Evolutionary conservation across 2,329 filamentous ascomycete species (phyloP), one percentile per base, ranked within the genome.

Genomic region (Plectosphaerella cucumerina): DNA sequence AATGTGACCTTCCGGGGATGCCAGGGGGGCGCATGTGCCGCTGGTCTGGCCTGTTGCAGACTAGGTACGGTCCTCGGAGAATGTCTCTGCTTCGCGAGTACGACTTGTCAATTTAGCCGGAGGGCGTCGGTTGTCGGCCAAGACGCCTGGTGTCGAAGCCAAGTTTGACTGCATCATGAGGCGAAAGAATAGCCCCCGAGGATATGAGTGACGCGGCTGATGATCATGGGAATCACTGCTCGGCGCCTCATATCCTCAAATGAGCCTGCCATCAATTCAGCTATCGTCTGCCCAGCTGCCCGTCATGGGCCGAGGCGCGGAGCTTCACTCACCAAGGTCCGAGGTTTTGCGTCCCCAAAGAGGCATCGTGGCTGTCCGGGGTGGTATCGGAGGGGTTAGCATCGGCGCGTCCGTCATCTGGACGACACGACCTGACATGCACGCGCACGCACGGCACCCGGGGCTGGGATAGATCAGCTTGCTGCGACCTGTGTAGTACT

Each of bases 181-280:
- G 50, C 65, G 57, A 49, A 67, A 51, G 58, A 73, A 65, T 47
- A 72, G 59, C 72, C 71, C 62, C 69, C 8, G 26, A 31, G 26
- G n/a, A n/a, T 9, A 31, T 4, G 8, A 31, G 6, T 31, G 26
- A 31, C 26, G 26, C 26, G 26, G 26, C 26, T 31, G 26, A 31
- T 8, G 26, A 11, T 31, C 26, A 31, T 31, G 26, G 12, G 26
- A 11, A 4, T 8, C 26, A 8, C 26, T 4, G 9, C 26, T 31
- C 6, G 3, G 9, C 26, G 26, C 26, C 26, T 31, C 26, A 8
- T 31, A 10, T 3, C 9, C 12, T 31, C 8, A 31, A 31, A 10
- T 31, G 4, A 31, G 8, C 4, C 26, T 31, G 26, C 26, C 8
- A 11, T n/a, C 3, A 31, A 9, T 31, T 31, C 26, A 31, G 26